A percentile compares a stretch with the other conserved stretches of the same genome.
phyloP scores from a whole-genome alignment of 2,329 filamentous ascomycete genomes.

The Exutisphaerella laricina region DNA sequence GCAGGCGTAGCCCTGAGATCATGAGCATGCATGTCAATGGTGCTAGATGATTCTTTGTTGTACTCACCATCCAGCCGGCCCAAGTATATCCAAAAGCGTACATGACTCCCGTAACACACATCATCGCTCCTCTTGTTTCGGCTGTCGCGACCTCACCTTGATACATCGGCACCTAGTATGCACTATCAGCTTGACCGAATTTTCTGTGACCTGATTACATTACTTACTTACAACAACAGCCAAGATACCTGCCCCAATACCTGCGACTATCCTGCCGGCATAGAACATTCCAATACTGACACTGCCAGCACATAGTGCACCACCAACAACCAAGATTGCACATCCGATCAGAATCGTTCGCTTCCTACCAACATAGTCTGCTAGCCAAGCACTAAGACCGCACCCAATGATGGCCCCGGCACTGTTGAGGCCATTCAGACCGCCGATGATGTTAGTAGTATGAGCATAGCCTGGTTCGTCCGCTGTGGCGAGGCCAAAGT shows the following conservation, averaged over 20 bases:
- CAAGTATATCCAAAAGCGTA: conserved; percentile 39
- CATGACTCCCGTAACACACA: conserved; percentile 38
- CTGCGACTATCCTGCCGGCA: conserved; percentile 36
- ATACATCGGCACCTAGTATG: conserved; percentile 28
- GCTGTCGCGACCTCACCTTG: conserved; percentile 39
- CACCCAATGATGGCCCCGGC: conserved; percentile 38
- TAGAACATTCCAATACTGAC: conserved; percentile 40
- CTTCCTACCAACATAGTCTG: conserved; percentile 36
- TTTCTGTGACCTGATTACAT: background rate
- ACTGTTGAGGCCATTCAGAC: conserved; percentile 44
- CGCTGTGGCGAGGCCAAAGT: conserved; percentile 37
- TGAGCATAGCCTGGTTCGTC: conserved; percentile 39
- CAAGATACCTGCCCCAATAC: conserved; percentile 35
- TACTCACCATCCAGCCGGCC: conserved; percentile 31
- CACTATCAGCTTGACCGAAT: background rate
- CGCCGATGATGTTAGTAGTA: conserved; percentile 41
- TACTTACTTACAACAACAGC: conserved; percentile 15
- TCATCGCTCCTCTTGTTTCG: conserved; percentile 38
- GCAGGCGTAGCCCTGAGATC: conserved; percentile 33
- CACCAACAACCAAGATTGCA: conserved; percentile 37
- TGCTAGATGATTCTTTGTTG: too few relatives aligned
- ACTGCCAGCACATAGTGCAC: conserved; percentile 36
- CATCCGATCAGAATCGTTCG: conserved; percentile 36
- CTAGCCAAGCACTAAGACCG: conserved; percentile 36
- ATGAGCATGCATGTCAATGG: background rate